Evolutionary conservation across 768 basidiomycete species (phyloP), one percentile per base, ranked within the genome.

Genomic region (Coprinopsis strossmayeri): DNA sequence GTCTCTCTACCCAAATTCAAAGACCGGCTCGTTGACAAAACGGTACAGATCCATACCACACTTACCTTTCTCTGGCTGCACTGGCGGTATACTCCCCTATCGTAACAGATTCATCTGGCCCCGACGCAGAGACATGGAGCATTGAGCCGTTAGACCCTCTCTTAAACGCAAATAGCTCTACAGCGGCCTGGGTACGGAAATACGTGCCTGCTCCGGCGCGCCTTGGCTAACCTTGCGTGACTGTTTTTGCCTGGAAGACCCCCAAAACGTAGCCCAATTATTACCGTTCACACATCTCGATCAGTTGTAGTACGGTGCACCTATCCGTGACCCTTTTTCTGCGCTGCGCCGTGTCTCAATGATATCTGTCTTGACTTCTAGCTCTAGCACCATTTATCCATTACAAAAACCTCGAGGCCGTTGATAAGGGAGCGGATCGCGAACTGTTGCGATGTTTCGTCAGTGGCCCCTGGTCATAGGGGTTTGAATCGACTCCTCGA

Each of bases 41-140:
- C 30, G 1, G 24, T 26, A 38, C 58, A 87, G 95, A 99, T 69
- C 92, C 95, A 0, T 95, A 91, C 59, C 95, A 99, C 58, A 96
- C 94, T 0, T 98, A 97, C 62, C 71, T 97, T 25, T 81, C 90
- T 1, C 67, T 96, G 28, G 93, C 95, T 0, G 84, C 89, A 0
- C 58, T 94, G 17, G 73, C 90, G 1, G 73, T 94, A 59, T 79
- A 77, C 63, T 69, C 78, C 26, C 75, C 77, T n/a, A 59, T 59
- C 3, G 63, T 64, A 10, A 65, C 59, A 10, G 65, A 60, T 32
- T 62, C 59, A 26, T 34, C 55, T 3, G 55, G 64, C 12, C 41
- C 62, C 13, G 55, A 54, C 39, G 68, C 77, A 21, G 27, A 40
- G 1, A 37, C 44, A 2, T 87, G 86, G 83, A 66, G 60, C 25